Evolutionary conservation across 306 rosid species (phyloP), one percentile per base, ranked within the genome.

Genomic region (Luffa acutangula): DNA sequence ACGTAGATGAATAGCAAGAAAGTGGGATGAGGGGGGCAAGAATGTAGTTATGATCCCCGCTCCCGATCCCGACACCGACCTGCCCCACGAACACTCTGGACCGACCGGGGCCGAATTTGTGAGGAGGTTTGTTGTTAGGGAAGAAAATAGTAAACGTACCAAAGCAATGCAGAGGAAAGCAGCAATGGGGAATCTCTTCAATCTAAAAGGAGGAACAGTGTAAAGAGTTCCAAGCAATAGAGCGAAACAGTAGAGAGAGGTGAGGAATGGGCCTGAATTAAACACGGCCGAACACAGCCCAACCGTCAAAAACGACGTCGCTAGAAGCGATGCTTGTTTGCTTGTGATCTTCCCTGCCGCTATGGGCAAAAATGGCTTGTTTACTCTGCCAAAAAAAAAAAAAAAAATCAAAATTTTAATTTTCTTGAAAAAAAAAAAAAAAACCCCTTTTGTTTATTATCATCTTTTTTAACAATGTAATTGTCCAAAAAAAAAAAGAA

Each of bases 291-390:
- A 84, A 70, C 79, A 75, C 43, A 92, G 79, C 75, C 97, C 97
- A 71, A 92, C 81, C 31, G 70, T 87, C 25, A 91, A 94, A 83
- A 94, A 92, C 84, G 88, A 89, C 82, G 80, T 80, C 80, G 92
- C 96, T 88, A 94, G 85, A 42, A 86, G 25, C 98, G 97, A 92
- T 33, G 98, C 98, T 81, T 93, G 87, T 84, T 91, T 88, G 78
- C 87, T 88, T 25, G 97, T 91, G 74, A 94, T 94, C 83, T 88
- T 94, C 82, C 98, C 98, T 0, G 98, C 98, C 9, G 98, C 98
- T 63, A 94, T 91, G 48, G 98, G 98, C 82, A 94, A 87, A 85
- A 87, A 94, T 45, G 97, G 97, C 72, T 94, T 94, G 91, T 94
- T 94, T 78, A 94, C 95, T 91, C 98, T 94, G 91, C 82, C 31